Conservation (phyloP, 768 basidiomycete genomes). For the Lactifluus piperatus region DNA sequence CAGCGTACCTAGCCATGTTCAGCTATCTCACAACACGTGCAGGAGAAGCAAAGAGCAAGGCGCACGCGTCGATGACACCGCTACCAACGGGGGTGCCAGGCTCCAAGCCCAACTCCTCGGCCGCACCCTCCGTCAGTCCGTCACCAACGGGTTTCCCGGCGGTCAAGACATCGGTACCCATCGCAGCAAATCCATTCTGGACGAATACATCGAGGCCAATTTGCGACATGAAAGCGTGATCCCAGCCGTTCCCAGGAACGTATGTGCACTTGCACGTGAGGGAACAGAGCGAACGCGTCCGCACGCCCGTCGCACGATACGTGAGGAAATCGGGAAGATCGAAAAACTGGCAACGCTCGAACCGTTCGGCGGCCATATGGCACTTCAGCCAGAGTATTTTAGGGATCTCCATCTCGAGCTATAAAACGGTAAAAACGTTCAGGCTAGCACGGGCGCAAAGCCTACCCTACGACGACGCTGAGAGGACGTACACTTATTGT, state of each 20-base stretch:
- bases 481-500: slow-evolving; percentile 70
- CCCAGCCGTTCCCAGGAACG: slow-evolving; percentile 84
- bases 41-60: background rate
- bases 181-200: slow-evolving; percentile 65
- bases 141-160: slow-evolving; percentile 81
- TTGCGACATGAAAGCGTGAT: slow-evolving; percentile 72
- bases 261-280: slow-evolving; percentile 95
- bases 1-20: slow-evolving; percentile 58
- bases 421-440: slow-evolving; percentile 25
- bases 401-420: slow-evolving; percentile 98
- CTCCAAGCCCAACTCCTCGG: slow-evolving; percentile 73
- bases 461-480: background rate
- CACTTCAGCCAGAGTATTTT: slow-evolving; percentile 96
- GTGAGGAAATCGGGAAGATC: slow-evolving; percentile 96
- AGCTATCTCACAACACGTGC: background rate
- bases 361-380: slow-evolving; percentile 64
- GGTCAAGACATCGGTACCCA: slow-evolving; percentile 53
- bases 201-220: slow-evolving; percentile 75
- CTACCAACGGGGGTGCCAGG: slow-evolving; percentile 91
- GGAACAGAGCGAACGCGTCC: slow-evolving; percentile 81
- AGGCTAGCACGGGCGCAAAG: background rate
- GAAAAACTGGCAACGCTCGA: slow-evolving; percentile 73
- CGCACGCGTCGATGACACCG: slow-evolving; percentile 90
- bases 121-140: slow-evolving; percentile 72
- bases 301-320: slow-evolving; percentile 72